Conservation (phyloP, 202 grass and related monocot species). For the Schoenoplectus tabernaemontani region DNA sequence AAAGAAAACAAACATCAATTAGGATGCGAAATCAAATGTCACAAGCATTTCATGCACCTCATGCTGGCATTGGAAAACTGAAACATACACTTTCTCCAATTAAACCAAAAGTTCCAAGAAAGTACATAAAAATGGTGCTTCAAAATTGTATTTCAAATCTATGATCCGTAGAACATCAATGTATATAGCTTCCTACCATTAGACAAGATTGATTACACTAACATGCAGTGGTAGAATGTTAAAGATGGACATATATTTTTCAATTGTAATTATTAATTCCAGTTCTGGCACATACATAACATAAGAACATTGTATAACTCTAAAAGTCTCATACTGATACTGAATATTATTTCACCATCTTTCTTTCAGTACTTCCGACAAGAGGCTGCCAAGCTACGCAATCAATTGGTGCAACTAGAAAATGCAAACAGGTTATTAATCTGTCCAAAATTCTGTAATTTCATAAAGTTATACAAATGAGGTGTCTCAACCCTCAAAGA, state of each 20-base stretch:
- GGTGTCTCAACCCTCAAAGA: not conserved
- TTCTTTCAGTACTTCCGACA: slow-evolving; percentile 77
- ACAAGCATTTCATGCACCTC: no score
- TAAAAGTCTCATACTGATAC: not conserved
- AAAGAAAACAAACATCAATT: no score
- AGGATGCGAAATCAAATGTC: no score
- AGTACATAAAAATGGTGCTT: no score
- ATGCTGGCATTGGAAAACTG: no score
- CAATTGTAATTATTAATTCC: not conserved
- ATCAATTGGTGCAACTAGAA: slow-evolving; percentile 52
- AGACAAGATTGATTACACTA: not conserved
- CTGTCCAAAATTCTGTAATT: not conserved
- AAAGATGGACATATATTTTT: not conserved
- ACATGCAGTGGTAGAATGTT: not conserved
- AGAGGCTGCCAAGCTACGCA: slow-evolving; percentile 70
- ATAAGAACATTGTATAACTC: not conserved
- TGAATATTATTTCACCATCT: not conserved
- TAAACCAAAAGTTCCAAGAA: no score
- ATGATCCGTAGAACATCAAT: no score
- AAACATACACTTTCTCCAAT: no score
- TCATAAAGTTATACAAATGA: not conserved
- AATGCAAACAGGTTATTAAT: slow-evolving; percentile 60
- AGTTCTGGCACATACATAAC: no score
- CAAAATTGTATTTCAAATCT: no score
- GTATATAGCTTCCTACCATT: no score